Percentiles rank a stretch among this genome's conserved stretches.
Conservation (phyloP, 805 yeast genomes). For the Lipomyces kockii region DNA sequence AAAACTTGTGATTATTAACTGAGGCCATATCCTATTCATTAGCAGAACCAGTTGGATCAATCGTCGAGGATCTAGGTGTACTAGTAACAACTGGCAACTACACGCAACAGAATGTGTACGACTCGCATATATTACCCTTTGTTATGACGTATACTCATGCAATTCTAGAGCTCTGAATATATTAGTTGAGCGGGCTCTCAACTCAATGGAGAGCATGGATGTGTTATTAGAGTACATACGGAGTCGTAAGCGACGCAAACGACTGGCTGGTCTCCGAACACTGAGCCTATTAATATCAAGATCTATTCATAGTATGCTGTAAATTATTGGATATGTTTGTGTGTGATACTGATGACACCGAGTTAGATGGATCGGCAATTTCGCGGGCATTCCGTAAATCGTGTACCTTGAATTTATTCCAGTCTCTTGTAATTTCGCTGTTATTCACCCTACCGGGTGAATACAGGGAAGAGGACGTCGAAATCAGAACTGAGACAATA, state of each 20-base stretch:
- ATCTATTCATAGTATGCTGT: neutral
- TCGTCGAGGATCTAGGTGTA: neutral
- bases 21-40: neutral
- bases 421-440: slow-evolving; percentile 7
- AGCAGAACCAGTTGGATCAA: neutral
- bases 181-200: slow-evolving; percentile 4
- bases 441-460: slow-evolving; percentile 9
- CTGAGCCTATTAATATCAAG: slow-evolving; percentile 9
- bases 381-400: slow-evolving; percentile 1
- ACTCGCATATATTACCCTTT: neutral
- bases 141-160: neutral
- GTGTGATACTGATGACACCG: neutral
- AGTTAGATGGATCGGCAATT: neutral
- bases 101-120: neutral
- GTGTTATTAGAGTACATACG: neutral
- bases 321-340: neutral
- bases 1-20: neutral
- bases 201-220: neutral
- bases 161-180: neutral
- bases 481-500: slow-evolving; percentile 13
- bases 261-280: slow-evolving; percentile 11
- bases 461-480: slow-evolving; percentile 10
- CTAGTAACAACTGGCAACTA: neutral
- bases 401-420: slow-evolving; percentile 10
- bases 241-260: neutral